phyloP scores from a whole-genome alignment of 345 rosid genomes.

The Pugionium cornutum region DNA sequence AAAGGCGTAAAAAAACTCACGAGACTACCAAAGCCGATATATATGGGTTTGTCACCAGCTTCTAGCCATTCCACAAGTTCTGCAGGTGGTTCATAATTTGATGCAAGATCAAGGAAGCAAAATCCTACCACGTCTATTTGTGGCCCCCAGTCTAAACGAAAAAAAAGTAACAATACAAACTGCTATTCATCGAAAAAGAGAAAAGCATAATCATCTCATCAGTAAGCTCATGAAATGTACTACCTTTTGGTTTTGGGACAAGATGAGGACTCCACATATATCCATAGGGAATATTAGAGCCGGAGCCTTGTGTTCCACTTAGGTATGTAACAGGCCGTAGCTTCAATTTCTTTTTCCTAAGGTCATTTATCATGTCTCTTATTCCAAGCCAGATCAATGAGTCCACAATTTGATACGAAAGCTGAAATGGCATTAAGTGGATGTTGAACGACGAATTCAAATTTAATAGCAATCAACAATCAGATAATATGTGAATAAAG shows the following conservation, averaged over 20 bases:
- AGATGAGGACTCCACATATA: slow-evolving; percentile 99
- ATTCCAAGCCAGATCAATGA: slow-evolving; percentile 98
- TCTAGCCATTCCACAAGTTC: slow-evolving; percentile 82
- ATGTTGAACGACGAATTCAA: slow-evolving; percentile 11
- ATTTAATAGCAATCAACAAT: slow-evolving; percentile 11
- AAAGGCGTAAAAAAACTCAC: slow-evolving; percentile 55
- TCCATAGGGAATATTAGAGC: slow-evolving; percentile 84
- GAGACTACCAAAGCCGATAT: slow-evolving; percentile 97
- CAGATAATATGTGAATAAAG: slow-evolving; percentile 17
- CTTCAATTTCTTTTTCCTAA: slow-evolving; percentile 85
- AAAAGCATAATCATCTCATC: background rate
- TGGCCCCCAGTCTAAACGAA: slow-evolving; percentile 87
- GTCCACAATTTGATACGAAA: slow-evolving; percentile 95
- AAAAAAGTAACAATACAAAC: slow-evolving; percentile 1
- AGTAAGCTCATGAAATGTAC: slow-evolving; percentile 13
- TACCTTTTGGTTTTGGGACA: slow-evolving; percentile 99
- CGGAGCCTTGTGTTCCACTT: slow-evolving; percentile 95
- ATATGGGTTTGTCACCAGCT: slow-evolving; percentile 89
- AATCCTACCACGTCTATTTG: slow-evolving; percentile 96
- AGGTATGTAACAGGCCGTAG: slow-evolving; percentile 96
- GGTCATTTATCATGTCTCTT: slow-evolving; percentile 92
- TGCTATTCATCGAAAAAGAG: background rate
- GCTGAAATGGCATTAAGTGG: slow-evolving; percentile 45
- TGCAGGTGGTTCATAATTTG: slow-evolving; percentile 95
- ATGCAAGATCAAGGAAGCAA: slow-evolving; percentile 98